Evolutionary conservation across 805 yeast species (phyloP), one percentile per base, ranked within the genome.

Genomic region (Spathaspora gorwiae): DNA sequence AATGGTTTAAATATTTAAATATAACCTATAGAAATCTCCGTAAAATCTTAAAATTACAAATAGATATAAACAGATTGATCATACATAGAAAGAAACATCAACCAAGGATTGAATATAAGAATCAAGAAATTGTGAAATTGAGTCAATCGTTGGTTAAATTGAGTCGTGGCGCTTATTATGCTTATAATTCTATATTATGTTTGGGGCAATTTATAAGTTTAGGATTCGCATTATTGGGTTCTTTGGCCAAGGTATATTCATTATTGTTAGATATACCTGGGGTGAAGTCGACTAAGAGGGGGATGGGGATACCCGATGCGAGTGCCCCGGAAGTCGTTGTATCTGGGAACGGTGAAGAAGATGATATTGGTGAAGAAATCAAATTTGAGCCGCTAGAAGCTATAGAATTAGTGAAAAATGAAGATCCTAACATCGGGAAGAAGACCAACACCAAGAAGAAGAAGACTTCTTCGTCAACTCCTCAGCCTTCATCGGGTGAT

Each of bases 1-100:
- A 58, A 7, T 90, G 97, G 96, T 90, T 96, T 92, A 75, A 69
- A 48, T 73, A 78, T 47, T 66, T 90, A 35, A 75, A 80, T 48
- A 73, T 82, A 8, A 55, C 88, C 26, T 86, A 84, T 53, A 73
- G 95, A 35, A 67, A 73, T 37, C 44, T 78, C 24, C 61, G 81
- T 13, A 66, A 66, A 39, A 54, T 80, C 6, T 47, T 80, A 9
- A 54, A 49, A 36, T 35, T 50, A 19, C 40, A 42, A 26, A 45
- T 54, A 8, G 58, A 55, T 42, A 45, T 49, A 14, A 43, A 46
- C 27, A 29, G 52, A 44, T 12, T 43, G 26, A 29, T n/a, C 11
- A 29, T 11, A 29, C n/a, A 4, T 10, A n/a, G 14, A 34, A 47
- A 19, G 27, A 15, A 42, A 35, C 35, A 43, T 37, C 35, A 37